Evolutionary conservation across 2,329 filamentous ascomycete genomes (phyloP), one percentile per base, ranked within the genome.

Genomic region (Beauveria medogensis): DNA sequence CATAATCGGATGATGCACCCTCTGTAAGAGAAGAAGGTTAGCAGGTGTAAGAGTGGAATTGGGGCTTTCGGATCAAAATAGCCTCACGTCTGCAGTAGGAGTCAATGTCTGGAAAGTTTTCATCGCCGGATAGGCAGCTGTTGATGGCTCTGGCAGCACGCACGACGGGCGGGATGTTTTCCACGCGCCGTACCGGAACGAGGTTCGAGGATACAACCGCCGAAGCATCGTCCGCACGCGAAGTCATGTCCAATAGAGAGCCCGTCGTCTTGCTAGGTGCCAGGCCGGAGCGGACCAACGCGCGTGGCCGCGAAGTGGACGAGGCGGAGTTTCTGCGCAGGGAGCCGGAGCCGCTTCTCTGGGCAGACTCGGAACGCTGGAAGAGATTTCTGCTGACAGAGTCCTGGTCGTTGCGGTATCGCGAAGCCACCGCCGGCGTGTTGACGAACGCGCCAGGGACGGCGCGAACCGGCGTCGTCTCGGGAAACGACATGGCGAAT

Each of bases 1-100:
- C 91, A 76, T 97, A 97, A 65, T 96, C 92, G 68, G 90, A 93
- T 5, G 92, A 96, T 65, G 89, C 87, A 65, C 94, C 92, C 77
- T 92, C 91, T 95, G 6, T 1, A 22, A 22, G 67, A 60, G 65
- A 44, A 5, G 40, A n/a, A 37, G n/a, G 65, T 73, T 62, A 74
- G 72, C 61, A 65, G 16, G 18, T 20, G 18, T 2, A 9, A 5
- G 14, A 9, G 22, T 14, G 10, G 28, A 16, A 37, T 16, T 6
- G 12, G 12, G 43, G 10, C 9, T 18, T 18, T 20, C 5, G 58
- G 65, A 16, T 37, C 5, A 5, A 12, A 7, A 64, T 30, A 28
- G 58, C 82, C 90, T 81, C 80, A 94, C 92, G 91, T 75, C 87
- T 85, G 68, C 95, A 86, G 76, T 96, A 96, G 62, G 85, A 89